Conservation (phyloP, 768 basidiomycete species). For the Coprinellus micaceus region DNA sequence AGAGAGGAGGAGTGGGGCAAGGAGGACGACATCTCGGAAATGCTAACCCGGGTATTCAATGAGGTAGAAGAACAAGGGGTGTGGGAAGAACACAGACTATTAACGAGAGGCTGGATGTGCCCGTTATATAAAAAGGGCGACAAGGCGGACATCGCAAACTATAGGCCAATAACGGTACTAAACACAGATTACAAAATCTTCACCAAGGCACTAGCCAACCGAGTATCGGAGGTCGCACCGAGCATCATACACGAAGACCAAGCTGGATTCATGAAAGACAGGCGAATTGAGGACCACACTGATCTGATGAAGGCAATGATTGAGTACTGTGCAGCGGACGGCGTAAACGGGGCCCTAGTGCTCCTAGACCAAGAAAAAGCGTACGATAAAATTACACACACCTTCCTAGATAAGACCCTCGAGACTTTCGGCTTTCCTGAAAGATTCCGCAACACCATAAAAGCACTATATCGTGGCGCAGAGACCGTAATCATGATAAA, state of each 20-base stretch:
- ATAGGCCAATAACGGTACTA: constrained; percentile 31
- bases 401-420: constrained; percentile 26
- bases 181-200: constrained; percentile 33
- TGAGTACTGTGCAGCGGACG: constrained; percentile 16
- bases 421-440: constrained; percentile 22
- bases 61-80: constrained; percentile 29
- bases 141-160: constrained; percentile 25
- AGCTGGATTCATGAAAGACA: constrained; percentile 30
- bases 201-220: constrained; percentile 21
- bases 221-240: constrained; percentile 13
- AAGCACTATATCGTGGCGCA: constrained; percentile 27
- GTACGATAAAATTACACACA: constrained; percentile 24
- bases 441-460: constrained; percentile 24
- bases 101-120: constrained; percentile 34
- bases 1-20: neutral
- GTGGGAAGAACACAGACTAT: constrained; percentile 20
- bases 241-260: constrained; percentile 29
- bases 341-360: constrained; percentile 23
- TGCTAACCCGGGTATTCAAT: constrained; percentile 14
- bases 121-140: constrained; percentile 42
- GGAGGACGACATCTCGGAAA: constrained; percentile 9
- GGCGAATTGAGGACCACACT: constrained; percentile 30
- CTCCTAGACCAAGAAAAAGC: constrained; percentile 36
- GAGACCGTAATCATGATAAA: constrained; percentile 32
- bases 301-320: constrained; percentile 24